These are phyloP conservation scores for Trametes gibbosa DNA, from an alignment of 768 basidiomycete genomes.

Conservation along the genomic window DNA sequence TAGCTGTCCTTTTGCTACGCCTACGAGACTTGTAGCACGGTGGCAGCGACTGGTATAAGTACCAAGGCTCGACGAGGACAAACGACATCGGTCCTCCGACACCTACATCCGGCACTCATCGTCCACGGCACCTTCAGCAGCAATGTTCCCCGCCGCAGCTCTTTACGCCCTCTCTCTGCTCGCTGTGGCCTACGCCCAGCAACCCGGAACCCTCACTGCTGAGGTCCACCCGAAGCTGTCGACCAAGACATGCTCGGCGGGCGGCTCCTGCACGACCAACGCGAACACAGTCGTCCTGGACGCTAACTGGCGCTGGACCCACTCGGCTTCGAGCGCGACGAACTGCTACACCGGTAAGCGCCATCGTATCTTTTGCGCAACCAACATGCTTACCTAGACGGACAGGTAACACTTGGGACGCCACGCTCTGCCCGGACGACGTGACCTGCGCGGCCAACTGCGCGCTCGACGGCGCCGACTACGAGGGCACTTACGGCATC, in stretches of 20 bases:
- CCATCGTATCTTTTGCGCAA: too few relatives aligned
- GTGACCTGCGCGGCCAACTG: conserved; percentile 43
- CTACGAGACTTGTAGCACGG: too few relatives aligned
- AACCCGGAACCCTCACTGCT: conserved; percentile 45
- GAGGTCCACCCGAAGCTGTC: conserved; percentile 48
- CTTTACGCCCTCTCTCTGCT: background rate
- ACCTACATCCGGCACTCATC: too few relatives aligned
- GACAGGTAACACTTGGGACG: conserved; percentile 48
- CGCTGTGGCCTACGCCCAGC: conserved; percentile 46
- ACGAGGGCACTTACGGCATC: conserved; percentile 37
- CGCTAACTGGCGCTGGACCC: conserved; percentile 44
- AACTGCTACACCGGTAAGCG: conserved; percentile 46
- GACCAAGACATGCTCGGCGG: conserved; percentile 45
- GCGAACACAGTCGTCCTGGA: conserved; percentile 39
- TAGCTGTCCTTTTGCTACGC: too few relatives aligned
- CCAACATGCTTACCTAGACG: too few relatives aligned
- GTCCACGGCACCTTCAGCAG: too few relatives aligned
- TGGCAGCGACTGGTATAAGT: background rate
- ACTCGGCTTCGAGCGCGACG: conserved; percentile 34
- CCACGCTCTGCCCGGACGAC: conserved; percentile 48
- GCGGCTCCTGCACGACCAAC: conserved; percentile 36
- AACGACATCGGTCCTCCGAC: too few relatives aligned
- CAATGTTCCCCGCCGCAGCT: background rate
- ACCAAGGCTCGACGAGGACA: background rate
- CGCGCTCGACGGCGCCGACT: conserved; percentile 36